Base-by-base conservation (phyloP, 2,329 filamentous ascomycete species). In the Aotearoamyces nothofagi region DNA sequence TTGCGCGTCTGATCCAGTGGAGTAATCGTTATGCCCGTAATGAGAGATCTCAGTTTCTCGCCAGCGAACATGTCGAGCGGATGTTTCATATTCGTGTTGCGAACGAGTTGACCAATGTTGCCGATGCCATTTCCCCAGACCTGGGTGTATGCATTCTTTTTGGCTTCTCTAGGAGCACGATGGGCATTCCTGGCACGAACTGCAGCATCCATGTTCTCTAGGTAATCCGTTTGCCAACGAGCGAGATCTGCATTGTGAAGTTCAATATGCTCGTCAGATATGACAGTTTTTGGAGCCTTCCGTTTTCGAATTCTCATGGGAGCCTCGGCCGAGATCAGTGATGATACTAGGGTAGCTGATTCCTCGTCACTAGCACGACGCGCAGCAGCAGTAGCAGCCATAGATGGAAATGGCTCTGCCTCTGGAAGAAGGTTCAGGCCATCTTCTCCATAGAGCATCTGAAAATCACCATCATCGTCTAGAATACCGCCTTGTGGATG, bases 91-190 rank as follows among this genome's bases (percentile, higher is more conserved):
- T 41, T 41, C 6, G 51, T 47, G 8, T 50, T 43, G 5, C 58
- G 58, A 9, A 66, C 38, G 3, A 55, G 56, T 5, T 49, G 32
- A 8, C 66, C 67, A 5, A 73, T 56, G 23, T 57, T 57, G 23
- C 63, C 67, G 25, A 76, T 54, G 5, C 71, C 70, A 26, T 54
- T 45, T 4, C 65, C 67, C 34, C 66, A 60, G 4, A 78, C 60
- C 57, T 67, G 78, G 40, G 63, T 60, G 8, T 61, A 59, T 1
- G 73, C 75, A 33, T 76, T 77, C 43, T 64, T 69, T 50, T 68
- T 78, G 2, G 71, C 68, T 23, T 63, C 53, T 0, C 50, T 46
- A 9, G 49, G 38, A 9, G 53, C 41, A 26, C 53, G 58, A 17
- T 57, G 52, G 5, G 53, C 43, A 4, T 51, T 39, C 38, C 67